Evolutionary conservation across 352 stramenopile species (phyloP).

Genomic region (Blastocystis sp.): DNA sequence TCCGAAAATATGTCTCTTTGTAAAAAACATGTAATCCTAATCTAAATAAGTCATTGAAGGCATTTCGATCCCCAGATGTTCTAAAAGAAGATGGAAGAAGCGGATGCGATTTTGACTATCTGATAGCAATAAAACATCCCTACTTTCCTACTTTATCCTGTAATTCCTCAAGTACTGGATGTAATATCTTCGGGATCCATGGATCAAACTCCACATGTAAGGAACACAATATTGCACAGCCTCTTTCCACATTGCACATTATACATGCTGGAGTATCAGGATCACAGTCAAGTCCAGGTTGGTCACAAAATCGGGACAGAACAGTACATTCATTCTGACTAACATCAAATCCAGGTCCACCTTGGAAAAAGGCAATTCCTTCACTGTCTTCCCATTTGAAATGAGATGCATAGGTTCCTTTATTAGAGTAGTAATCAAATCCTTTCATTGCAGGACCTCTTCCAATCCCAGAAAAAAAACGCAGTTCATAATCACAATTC

Average conservation of each 20-base stretch:
- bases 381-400: background rate
- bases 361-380: background rate
- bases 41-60: background rate
- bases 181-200: background rate
- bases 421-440: background rate
- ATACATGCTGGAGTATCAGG: background rate
- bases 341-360: background rate
- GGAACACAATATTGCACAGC: background rate
- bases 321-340: background rate
- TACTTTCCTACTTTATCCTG: background rate
- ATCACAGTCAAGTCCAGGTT: background rate
- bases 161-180: background rate
- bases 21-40: background rate
- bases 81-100: background rate
- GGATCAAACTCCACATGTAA: background rate
- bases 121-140: background rate
- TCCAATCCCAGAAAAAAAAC: background rate
- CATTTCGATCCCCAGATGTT: background rate
- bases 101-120: background rate
- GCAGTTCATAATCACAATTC: background rate
- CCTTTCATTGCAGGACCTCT: constrained; percentile 4
- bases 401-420: background rate
- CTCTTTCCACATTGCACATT: background rate
- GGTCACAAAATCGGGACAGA: background rate
- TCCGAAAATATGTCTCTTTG: constrained; percentile 28